These are phyloP conservation scores for Ilyonectria sp. DNA, from an alignment of 2,329 filamentous ascomycete species.

Conservation along the genomic window DNA sequence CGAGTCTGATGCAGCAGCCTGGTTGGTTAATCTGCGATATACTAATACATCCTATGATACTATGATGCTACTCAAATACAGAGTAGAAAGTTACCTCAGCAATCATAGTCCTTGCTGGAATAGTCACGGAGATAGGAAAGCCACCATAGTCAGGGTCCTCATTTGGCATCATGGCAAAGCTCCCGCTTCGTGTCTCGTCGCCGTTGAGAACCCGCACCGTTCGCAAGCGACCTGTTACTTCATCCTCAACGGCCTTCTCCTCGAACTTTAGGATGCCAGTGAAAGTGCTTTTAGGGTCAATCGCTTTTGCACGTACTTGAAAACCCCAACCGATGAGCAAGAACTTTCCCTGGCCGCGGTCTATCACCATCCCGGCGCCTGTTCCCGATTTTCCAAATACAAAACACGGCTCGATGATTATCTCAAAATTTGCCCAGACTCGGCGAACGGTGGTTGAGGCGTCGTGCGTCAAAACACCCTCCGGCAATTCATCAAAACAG, in stretches of 20 bases:
- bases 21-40: no score
- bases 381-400: slow-evolving; percentile 9
- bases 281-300: background rate
- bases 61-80: background rate
- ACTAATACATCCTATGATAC: no score
- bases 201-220: background rate
- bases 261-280: background rate
- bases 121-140: background rate
- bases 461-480: background rate
- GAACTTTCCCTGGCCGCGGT: background rate
- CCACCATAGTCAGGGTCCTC: slow-evolving; percentile 4
- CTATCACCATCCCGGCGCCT: slow-evolving; percentile 6
- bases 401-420: slow-evolving; percentile 1
- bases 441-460: background rate
- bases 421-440: background rate
- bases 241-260: background rate
- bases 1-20: no score
- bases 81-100: background rate
- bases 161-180: background rate
- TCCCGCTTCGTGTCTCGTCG: background rate
- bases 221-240: background rate
- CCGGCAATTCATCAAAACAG: slow-evolving; percentile 9
- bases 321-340: slow-evolving; percentile 4
- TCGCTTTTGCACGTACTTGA: background rate
- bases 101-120: background rate